Evolutionary conservation across 768 basidiomycete species (phyloP), one percentile per base, ranked within the genome.

Genomic region (Hysterangium stoloniferum): DNA sequence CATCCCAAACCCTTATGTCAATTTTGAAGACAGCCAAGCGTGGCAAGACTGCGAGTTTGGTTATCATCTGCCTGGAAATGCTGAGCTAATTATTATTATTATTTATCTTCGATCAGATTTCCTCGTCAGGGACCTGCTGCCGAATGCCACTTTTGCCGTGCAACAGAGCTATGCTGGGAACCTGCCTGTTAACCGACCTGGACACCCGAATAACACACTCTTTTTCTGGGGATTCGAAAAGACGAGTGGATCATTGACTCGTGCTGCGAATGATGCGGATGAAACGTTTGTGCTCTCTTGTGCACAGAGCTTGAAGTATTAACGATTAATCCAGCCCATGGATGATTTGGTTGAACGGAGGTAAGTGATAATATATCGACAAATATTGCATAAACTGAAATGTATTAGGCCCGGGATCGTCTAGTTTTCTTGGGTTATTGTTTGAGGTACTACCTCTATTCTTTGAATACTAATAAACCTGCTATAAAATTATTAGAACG

Each of bases 401-500:
- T 11, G 17, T 17, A 48, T 9, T 44, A 40, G 46, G 56, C 0
- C 56, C 56, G 28, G 56, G 56, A 11, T 57, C 56, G 5, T 57
- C 56, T 7, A 57, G 56, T 44, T 38, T 57, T 35, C 44, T 37
- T 11, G 56, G 56, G n/a, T 31, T 55, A n/a, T 33, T 52, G 13
- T 50, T 55, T 17, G 54, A 55, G 51, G 54, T 52, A 37, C 22
- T 17, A 20, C 38, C 2, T 8, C 9, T 17, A 1, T 15, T 41
- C 27, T 1, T 11, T n/a, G 5, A 33, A 20, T 15, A 27, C 11
- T 35, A 11, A 35, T 15, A 7, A 20, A 37, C 2, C 2, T 4
- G 2, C 24, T 42, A 35, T n/a, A n/a, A n/a, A 11, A 35, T 35
- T 24, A 35, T 11, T 35, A 52, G 82, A 86, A 86, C 56, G 85